Evolutionary conservation across 176 grass and related monocot species (phyloP), one percentile per base, ranked within the genome.

Genomic region (Zoysia pacifica): DNA sequence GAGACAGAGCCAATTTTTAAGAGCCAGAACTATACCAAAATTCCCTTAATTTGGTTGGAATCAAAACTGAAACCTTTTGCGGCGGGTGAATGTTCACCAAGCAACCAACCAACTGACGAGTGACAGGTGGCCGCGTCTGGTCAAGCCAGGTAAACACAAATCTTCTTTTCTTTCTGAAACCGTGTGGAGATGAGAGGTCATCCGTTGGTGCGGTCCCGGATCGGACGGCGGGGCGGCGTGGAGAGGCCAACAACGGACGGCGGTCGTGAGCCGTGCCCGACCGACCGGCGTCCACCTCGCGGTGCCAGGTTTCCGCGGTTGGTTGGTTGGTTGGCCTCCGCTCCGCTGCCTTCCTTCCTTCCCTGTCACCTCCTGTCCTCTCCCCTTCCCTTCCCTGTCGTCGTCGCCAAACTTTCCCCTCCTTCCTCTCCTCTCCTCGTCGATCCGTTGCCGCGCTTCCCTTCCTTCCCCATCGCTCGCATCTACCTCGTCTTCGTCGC

Each of bases 391-490:
- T 14, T 10, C 2, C 36, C 18, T n/a, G 11, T 61, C 48, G 2
- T 41, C 47, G 52, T 54, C 13, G 2, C 58, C 58, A 52, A 63
- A 62, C 53, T 71, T 44, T 59, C 46, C 12, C 66, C 10, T 54
- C 38, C 41, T 19, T 74, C 74, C 2, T n/a, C 14, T 12, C 70
- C n/a, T 45, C 46, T 42, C 54, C 16, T 40, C 55, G 35, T 76
- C 11, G 15, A 9, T 11, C 52, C 70, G 72, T 75, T 79, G 80
- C 80, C 79, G 66, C 52, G 67, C 79, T 44, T 81, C 53, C 67
- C 58, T 77, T 74, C 79, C n/a, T n/a, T n/a, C n/a, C 41, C 79
- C 79, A 16, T 65, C 55, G 11, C 49, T 14, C 14, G 7, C 43
- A 19, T 14, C 5, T 4, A n/a, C n/a, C n/a, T n/a, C n/a, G n/a